Evolutionary conservation across 176 grass and related monocot genomes (phyloP).

Genomic region (Zoysia japonica): DNA sequence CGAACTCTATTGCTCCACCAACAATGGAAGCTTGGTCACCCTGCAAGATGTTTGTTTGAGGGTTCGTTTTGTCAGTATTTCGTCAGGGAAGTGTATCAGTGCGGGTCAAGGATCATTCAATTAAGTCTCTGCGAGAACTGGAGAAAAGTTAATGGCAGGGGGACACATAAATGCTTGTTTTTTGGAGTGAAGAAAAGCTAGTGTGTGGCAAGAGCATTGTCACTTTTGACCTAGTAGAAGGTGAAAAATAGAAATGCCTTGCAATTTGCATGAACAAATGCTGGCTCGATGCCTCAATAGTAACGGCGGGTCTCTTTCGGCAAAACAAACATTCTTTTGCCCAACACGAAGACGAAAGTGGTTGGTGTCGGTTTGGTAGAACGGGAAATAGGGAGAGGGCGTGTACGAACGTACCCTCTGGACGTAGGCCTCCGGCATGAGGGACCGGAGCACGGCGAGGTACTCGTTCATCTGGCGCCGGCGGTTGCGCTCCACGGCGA

Average conservation of each 20-base stretch:
- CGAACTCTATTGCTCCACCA: constrained; percentile 89
- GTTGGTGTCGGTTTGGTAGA: constrained; percentile 1
- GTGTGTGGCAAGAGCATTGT: not conserved
- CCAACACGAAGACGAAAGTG: constrained; percentile 8
- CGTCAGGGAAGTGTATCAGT: not conserved
- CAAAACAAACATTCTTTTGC: constrained; percentile 20
- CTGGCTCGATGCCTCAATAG: not conserved
- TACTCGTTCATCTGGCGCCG: constrained; percentile 97
- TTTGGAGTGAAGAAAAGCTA: constrained; percentile 21
- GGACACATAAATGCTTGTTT: constrained; percentile 49
- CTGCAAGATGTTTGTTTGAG: constrained; percentile 38
- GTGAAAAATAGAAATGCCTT: too few species aligned
- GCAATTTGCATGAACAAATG: not conserved
- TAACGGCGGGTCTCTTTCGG: constrained; percentile 35
- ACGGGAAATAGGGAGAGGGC: not conserved
- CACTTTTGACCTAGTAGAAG: not conserved
- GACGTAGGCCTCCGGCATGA: constrained; percentile 83
- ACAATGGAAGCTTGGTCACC: constrained; percentile 97
- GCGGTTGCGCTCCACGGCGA: constrained; percentile 98
- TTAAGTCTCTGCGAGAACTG: not conserved
- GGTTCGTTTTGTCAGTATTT: constrained; percentile 31
- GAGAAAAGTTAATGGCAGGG: not conserved
- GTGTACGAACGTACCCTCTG: constrained; percentile 61
- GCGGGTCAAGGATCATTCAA: constrained; percentile 19
- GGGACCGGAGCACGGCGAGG: constrained; percentile 70